Conservation (phyloP, 495 filamentous ascomycete species). For the Pseudotulostoma volvatum region DNA sequence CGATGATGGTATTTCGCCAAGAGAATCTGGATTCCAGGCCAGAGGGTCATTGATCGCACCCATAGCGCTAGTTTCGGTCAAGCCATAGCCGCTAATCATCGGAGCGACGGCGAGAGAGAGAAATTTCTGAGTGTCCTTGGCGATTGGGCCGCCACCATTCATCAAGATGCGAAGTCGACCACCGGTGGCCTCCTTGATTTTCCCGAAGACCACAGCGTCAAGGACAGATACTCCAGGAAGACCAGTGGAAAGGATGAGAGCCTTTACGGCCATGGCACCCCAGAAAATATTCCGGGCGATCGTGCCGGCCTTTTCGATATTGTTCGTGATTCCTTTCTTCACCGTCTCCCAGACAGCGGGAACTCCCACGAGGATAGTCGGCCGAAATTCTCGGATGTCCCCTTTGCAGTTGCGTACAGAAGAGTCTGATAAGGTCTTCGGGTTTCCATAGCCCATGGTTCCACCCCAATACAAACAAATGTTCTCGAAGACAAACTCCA, state of each 20-base stretch:
- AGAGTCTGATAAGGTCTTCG: conserved; percentile 75
- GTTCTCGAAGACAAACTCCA: conserved; percentile 97
- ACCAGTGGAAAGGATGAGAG: conserved; percentile 55
- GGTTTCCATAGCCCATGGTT: conserved; percentile 94
- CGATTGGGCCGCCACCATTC: conserved; percentile 76
- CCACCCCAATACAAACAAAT: conserved; percentile 84
- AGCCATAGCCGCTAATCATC: conserved; percentile 87
- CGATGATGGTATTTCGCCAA: conserved; percentile 67
- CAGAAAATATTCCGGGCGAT: conserved; percentile 79
- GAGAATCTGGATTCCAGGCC: conserved; percentile 70
- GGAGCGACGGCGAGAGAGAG: conserved; percentile 76
- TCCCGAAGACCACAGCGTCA: conserved; percentile 72
- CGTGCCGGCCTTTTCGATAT: conserved; percentile 59
- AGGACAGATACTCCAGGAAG: conserved; percentile 56
- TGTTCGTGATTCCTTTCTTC: conserved; percentile 88
- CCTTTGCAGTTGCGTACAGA: conserved; percentile 89
- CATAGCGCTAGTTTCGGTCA: conserved; percentile 93
- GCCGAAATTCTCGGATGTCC: conserved; percentile 87
- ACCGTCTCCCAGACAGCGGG: conserved; percentile 96
- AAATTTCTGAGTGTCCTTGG: conserved; percentile 76
- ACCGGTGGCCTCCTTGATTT: conserved; percentile 81
- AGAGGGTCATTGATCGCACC: conserved; percentile 77
- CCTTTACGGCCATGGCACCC: conserved; percentile 74
- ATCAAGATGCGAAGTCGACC: conserved; percentile 64
- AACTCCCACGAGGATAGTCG: conserved; percentile 83